Base-by-base conservation (phyloP, 2,329 filamentous ascomycete genomes). In the Hypoxylon rubiginosum region DNA sequence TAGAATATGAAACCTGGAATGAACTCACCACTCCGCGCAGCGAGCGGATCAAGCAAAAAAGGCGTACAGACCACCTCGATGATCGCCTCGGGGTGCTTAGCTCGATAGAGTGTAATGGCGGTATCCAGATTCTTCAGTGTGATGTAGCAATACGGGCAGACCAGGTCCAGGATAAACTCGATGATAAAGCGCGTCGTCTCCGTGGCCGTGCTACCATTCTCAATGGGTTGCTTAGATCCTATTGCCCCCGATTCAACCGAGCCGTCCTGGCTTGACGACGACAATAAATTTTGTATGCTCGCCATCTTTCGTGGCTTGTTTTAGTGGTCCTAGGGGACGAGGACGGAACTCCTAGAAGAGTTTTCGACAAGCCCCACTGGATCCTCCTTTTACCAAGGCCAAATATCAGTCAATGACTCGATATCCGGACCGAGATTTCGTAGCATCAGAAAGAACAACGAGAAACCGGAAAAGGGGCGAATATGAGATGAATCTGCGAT, bases 81-180 rank as follows among this genome's bases (percentile, higher is more conserved):
- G 4, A 79, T 76, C 24, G 81, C 78, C 15, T 81, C 78, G 0
- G 83, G 82, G 63, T 84, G 78, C 13, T 69, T 69, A 3, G 73
- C 67, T 58, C 75, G 76, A 72, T 82, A 84, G 5, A 73, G 69
- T 21, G 76, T 72, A 66, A 86, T 84, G 58, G 84, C 83, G 11
- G 64, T 68, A 62, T 84, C 80, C 55, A 87, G 78, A 58, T 79
- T 81, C 60, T 78, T 81, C 66, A 84, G 80, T 62, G 81, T 80
- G 63, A 86, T 77, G 69, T 84, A 87, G 69, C 82, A 85, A 78
- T 83, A 86, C 3, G 84, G 83, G 62, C 85, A 87, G 39, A 84
- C 76, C 6, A 83, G 79, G 72, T 87, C 85, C 39, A 82, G 76
- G 68, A 85, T 82, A 49, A 85, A 75, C 51, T 85, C 82, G 63